Evolutionary conservation across 495 filamentous ascomycete species (phyloP).

Genomic region (Viridothelium virens): DNA sequence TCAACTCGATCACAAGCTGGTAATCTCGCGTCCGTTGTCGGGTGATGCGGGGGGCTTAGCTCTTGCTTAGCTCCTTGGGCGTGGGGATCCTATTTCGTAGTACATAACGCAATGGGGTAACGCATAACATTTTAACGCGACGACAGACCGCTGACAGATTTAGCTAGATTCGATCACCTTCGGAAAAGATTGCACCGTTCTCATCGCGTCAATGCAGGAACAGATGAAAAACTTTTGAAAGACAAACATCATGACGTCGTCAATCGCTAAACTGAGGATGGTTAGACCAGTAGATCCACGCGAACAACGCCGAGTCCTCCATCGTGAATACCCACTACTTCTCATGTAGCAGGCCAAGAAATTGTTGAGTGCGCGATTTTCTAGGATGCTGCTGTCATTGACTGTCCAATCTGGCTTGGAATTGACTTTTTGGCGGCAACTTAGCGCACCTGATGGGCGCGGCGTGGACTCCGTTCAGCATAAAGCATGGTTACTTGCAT

Average conservation of each 20-base stretch:
- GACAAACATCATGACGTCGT: conserved; percentile 9
- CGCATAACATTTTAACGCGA: background rate
- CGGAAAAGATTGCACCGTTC: background rate
- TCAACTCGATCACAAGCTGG: background rate
- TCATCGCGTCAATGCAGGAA: conserved; percentile 2
- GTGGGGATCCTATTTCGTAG: too few relatives aligned
- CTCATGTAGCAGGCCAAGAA: background rate
- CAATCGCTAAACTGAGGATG: conserved; percentile 8
- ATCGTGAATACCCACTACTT: background rate
- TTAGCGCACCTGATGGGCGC: background rate
- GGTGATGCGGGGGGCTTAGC: background rate
- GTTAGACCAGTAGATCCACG: background rate
- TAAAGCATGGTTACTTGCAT: background rate
- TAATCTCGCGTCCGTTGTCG: background rate
- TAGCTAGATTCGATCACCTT: too few relatives aligned
- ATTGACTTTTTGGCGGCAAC: background rate
- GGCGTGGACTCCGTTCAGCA: conserved; percentile 2
- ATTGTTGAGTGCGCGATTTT: conserved; percentile 1
- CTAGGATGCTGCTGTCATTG: conserved; percentile 2
- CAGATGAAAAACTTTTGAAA: conserved; percentile 2
- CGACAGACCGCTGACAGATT: too few relatives aligned
- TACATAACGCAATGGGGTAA: background rate
- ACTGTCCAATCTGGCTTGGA: background rate
- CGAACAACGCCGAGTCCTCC: background rate
- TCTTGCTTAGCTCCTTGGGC: background rate